These are phyloP conservation scores for Hanseniaspora singularis DNA, from an alignment of 805 yeast genomes.

Conservation along the genomic window DNA sequence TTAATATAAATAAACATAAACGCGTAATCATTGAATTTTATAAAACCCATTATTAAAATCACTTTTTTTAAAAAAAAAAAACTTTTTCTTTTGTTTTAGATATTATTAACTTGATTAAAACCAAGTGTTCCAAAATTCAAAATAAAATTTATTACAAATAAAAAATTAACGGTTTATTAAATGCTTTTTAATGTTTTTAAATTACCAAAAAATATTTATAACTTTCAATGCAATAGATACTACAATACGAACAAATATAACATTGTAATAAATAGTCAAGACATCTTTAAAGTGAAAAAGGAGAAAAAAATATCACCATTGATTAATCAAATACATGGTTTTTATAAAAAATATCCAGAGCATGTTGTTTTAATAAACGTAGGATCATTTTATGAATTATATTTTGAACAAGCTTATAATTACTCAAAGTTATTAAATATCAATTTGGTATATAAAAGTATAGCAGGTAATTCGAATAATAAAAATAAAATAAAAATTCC, in stretches of 20 bases:
- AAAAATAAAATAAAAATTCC: conserved; percentile 36
- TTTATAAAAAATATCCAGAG: conserved; percentile 37
- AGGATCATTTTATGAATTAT: conserved; percentile 78
- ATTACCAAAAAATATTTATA: too few relatives aligned
- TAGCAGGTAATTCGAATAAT: too few relatives aligned
- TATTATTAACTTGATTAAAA: too few relatives aligned
- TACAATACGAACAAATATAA: background rate
- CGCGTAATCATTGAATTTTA: too few relatives aligned
- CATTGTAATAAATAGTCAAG: background rate
- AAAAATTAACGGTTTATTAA: too few relatives aligned
- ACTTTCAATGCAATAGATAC: background rate
- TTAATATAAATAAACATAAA: too few relatives aligned
- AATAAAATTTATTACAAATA: too few relatives aligned
- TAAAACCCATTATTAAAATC: too few relatives aligned
- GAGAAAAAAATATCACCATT: background rate
- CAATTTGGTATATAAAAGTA: conserved; percentile 48
- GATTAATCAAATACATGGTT: conserved; percentile 24
- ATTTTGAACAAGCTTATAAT: conserved; percentile 74
- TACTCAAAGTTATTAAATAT: conserved; percentile 62
- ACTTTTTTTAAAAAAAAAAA: too few relatives aligned
- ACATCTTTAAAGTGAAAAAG: background rate
- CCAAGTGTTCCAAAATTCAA: too few relatives aligned
- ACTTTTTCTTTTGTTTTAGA: too few relatives aligned
- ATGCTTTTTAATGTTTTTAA: too few relatives aligned
- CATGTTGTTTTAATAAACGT: conserved; percentile 65